A percentile compares a stretch with the other conserved stretches of the same genome.
Conservation (phyloP, 192 early-diverging fungal species). For the Gamsiella multidivaricata region DNA sequence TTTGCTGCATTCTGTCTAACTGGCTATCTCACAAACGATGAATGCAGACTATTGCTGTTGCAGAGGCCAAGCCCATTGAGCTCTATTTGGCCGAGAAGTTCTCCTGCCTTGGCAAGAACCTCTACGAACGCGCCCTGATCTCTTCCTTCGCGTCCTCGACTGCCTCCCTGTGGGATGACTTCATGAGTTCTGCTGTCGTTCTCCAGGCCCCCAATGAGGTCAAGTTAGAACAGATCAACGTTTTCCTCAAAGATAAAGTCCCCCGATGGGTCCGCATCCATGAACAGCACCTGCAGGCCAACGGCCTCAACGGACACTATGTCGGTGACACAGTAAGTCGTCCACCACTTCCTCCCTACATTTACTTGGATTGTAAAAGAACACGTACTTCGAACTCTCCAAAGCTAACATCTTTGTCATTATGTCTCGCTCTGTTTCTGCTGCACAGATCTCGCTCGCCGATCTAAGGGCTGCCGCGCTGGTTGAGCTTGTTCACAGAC, state of each 20-base stretch:
- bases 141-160: slow-evolving; percentile 17
- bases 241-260: slow-evolving; percentile 5
- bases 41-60: slow-evolving; percentile 20
- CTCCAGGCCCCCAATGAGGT: slow-evolving; percentile 14
- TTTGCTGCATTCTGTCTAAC: neutral
- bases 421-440: neutral
- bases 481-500: slow-evolving; percentile 7
- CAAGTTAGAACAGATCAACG: slow-evolving; percentile 5
- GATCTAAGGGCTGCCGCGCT: slow-evolving; percentile 24
- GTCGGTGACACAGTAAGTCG: slow-evolving; percentile 30
- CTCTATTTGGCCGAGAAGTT: slow-evolving; percentile 19
- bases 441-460: slow-evolving; percentile 33
- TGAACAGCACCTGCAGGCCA: slow-evolving; percentile 40
- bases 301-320: slow-evolving; percentile 36
- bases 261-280: slow-evolving; percentile 40
- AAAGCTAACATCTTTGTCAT: neutral
- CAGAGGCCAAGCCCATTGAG: slow-evolving; percentile 31
- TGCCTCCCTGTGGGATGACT: slow-evolving; percentile 11
- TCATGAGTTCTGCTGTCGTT: neutral
- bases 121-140: slow-evolving; percentile 19
- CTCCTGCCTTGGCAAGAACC: slow-evolving; percentile 15
- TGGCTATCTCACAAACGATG: neutral
- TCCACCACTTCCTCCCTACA: too few species aligned
- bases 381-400: neutral
- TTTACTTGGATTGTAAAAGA: neutral